Base-by-base conservation (phyloP, 1,284 basidiomycete species). In the Clitocybe nebularis region DNA sequence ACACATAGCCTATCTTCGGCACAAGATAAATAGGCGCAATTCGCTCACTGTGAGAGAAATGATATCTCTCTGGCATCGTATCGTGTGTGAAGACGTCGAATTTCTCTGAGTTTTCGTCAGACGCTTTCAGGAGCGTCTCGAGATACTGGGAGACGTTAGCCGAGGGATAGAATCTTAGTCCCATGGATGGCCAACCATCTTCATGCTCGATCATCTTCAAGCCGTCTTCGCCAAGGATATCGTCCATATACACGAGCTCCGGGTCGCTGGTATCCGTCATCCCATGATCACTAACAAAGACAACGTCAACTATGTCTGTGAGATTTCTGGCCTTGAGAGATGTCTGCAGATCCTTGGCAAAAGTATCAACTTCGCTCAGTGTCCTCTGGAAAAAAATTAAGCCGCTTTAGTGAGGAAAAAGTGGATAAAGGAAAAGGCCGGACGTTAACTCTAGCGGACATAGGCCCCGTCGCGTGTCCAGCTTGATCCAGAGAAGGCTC, bases 221-320 rank as follows among this genome's bases (percentile, higher is more conserved):
- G 1, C 81, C 84, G 1, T 86, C 79, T 20, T 64, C 51, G 0
- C 86, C 89, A n/a, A 94, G 67, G 44, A 93, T 77, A 46, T 89
- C 82, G 59, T 96, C 92, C 39, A 96, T 70, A 61, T 84, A 92
- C 25, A 95, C 68, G 40, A 82, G 70, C 36, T 84, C 76, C 0
- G 83, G 79, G 50, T 88, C 75, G 48, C 80, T 83, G 5, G 91
- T 94, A 52, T 85, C 83, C 0, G 83, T 85, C 93, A 96, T 95
- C 3, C 93, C 93, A 58, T 96, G 93, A 62, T 96, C 93, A 45
- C 84, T 89, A 39, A 96, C 89, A 54, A 94, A 91, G 19, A 95
- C 74, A 20, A 96, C 71, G 59, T 96, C 89, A 21, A 94, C 84
- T 20, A 95, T 85, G 25, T 86, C 76, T 1, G 78, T 80, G 22